Evolutionary conservation across 257 asterid species (phyloP).

Genomic region (Solanum tarijense): DNA sequence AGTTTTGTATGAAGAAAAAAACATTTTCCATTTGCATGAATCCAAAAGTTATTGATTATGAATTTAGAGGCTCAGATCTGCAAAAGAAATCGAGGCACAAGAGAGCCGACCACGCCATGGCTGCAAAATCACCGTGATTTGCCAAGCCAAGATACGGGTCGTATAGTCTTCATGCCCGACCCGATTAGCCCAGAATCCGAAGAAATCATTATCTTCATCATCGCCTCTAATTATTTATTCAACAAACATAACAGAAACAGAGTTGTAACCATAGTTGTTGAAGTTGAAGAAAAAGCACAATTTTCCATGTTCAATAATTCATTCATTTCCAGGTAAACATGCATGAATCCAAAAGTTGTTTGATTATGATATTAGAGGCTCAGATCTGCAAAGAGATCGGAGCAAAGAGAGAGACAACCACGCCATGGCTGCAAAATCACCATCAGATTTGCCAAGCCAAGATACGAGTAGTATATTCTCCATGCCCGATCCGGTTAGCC

Average conservation of each 20-base stretch:
- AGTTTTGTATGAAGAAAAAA: neutral
- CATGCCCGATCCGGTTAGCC: neutral
- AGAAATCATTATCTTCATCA: neutral
- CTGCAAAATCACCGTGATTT: constrained; percentile 20
- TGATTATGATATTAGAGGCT: constrained; percentile 7
- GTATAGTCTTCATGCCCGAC: neutral
- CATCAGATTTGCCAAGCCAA: constrained; percentile 16
- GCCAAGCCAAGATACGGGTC: constrained; percentile 18
- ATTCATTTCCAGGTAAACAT: neutral
- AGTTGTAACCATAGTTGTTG: neutral
- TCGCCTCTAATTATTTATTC: neutral
- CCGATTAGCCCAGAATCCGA: neutral
- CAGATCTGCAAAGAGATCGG: constrained; percentile 16
- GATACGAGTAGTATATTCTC: constrained; percentile 2
- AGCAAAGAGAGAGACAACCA: neutral
- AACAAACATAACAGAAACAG: neutral
- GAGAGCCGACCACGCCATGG: constrained; percentile 24
- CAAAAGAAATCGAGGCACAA: neutral
- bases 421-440: constrained; percentile 39
- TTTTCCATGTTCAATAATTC: neutral
- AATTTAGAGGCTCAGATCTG: constrained; percentile 23
- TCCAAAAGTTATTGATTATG: neutral
- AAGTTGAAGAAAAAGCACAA: neutral
- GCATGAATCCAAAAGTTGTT: neutral
- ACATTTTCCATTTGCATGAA: neutral